Percentiles rank a stretch among this genome's conserved stretches.
Conservation (phyloP, 768 basidiomycete genomes). For the Serendipita sp. region DNA sequence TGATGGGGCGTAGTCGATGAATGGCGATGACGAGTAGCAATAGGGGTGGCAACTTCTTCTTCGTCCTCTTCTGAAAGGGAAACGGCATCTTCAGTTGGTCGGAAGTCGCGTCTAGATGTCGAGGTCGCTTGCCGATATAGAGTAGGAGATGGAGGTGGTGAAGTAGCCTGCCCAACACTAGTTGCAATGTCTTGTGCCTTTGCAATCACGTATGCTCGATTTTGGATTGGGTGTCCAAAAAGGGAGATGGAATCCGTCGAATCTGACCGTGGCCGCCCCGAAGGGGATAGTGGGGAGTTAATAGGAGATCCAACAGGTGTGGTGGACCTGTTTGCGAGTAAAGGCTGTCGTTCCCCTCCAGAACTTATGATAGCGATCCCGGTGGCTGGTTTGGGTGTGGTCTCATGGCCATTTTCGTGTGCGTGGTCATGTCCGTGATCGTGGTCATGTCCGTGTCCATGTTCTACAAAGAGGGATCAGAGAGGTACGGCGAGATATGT, state of each 20-base stretch:
- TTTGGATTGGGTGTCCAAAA: constrained; percentile 1
- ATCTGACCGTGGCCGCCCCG: background rate
- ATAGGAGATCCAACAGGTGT: background rate
- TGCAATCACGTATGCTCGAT: background rate
- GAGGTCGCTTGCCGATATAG: background rate
- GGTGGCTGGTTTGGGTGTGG: constrained; percentile 10
- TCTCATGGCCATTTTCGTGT: background rate
- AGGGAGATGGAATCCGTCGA: constrained; percentile 1
- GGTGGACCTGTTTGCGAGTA: background rate
- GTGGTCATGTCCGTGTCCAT: constrained; percentile 43
- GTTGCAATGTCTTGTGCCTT: constrained; percentile 2
- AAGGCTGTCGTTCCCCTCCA: background rate
- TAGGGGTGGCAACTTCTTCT: background rate
- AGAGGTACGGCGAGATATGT: background rate
- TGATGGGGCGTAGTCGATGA: background rate
- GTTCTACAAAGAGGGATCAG: constrained; percentile 29
- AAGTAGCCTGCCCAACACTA: background rate
- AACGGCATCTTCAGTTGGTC: background rate
- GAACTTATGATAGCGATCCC: constrained; percentile 7
- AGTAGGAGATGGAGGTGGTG: background rate
- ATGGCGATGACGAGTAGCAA: background rate
- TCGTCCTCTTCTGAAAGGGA: background rate
- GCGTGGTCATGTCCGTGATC: constrained; percentile 9
- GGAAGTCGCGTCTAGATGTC: background rate
- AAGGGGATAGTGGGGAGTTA: background rate